phyloP scores from a whole-genome alignment of 495 filamentous ascomycete species.

The Staphylotrichum longicolle region DNA sequence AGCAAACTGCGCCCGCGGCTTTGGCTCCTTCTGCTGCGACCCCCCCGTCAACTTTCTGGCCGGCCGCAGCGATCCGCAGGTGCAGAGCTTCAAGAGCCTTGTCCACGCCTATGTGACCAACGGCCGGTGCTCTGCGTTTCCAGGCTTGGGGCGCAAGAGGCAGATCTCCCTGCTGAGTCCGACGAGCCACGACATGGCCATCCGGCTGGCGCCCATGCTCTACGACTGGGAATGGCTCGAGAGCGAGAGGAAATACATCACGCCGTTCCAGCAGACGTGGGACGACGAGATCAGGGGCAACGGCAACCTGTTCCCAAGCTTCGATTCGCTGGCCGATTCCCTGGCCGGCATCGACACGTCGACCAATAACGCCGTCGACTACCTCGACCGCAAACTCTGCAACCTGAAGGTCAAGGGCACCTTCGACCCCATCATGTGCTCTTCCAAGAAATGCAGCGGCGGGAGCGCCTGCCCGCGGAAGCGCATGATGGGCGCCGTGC shows the following conservation, averaged over 20 bases:
- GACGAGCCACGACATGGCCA: not conserved
- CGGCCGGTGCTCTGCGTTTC: not conserved
- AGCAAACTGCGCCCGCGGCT: conserved; percentile 1
- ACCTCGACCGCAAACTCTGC: not conserved
- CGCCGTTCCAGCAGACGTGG: conserved; percentile 4
- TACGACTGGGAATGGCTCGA: not conserved
- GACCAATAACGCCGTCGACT: no score
- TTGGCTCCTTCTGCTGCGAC: conserved; percentile 12
- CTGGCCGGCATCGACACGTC: no score
- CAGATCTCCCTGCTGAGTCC: not conserved
- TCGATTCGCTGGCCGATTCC: not conserved
- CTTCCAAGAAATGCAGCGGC: not conserved
- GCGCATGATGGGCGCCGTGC: not conserved
- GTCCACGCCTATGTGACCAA: not conserved
- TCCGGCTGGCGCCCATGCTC: not conserved
- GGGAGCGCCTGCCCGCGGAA: not conserved
- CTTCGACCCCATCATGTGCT: not conserved
- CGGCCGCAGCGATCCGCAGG: conserved; percentile 2
- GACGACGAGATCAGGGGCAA: not conserved
- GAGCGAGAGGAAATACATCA: not conserved
- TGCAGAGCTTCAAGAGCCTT: not conserved
- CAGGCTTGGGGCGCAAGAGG: not conserved
- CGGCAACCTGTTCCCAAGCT: not conserved
- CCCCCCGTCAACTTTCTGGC: not conserved
- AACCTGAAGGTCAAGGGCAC: not conserved